Evolutionary conservation across 306 rosid genomes (phyloP), one percentile per base, ranked within the genome.

Genomic region (Bauhinia variegata): DNA sequence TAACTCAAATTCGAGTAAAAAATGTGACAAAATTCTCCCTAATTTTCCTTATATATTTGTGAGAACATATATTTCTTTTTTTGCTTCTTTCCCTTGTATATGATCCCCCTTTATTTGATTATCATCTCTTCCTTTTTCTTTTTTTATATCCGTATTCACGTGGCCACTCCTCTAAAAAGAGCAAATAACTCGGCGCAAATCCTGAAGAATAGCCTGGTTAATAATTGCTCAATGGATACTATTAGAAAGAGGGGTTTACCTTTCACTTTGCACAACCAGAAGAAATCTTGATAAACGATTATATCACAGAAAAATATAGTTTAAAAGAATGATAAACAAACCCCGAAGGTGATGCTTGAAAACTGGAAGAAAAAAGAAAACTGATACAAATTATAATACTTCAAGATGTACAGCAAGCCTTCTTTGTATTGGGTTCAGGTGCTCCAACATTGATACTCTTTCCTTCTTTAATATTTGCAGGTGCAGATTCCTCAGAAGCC

Each of bases 341-440:
- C 63, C 79, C 77, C 32, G 44, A 56, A 19, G 66, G 16, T 60
- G 43, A 44, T 23, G 32, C 9, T 1, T 36, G 18, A 11, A 38
- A 60, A 30, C 38, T 30, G 6, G 48, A 31, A 47, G 65, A 44
- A 56, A 50, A 12, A 15, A 28, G 46, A 64, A 49, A 54, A 60
- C 23, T 28, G 6, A 62, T 23, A 30, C 13, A 30, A 54, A 54
- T 3, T 8, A 34, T 33, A 14, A 47, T 31, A 38, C 58, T 50
- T 78, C 80, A 90, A 65, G 91, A 80, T 60, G 98, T 73, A 71
- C 98, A 89, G 77, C 98, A 93, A 71, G 91, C 19, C 71, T 81
- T 82, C 72, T 76, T 82, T n/a, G 95, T 36, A 28, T 71, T 78
- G 78, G 82, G 68, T 43, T 93, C 79, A 11, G 91, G 13, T 56